Evolutionary conservation across 2,329 filamentous ascomycete species (phyloP).

Genomic region (Rhynchosporium secalis): DNA sequence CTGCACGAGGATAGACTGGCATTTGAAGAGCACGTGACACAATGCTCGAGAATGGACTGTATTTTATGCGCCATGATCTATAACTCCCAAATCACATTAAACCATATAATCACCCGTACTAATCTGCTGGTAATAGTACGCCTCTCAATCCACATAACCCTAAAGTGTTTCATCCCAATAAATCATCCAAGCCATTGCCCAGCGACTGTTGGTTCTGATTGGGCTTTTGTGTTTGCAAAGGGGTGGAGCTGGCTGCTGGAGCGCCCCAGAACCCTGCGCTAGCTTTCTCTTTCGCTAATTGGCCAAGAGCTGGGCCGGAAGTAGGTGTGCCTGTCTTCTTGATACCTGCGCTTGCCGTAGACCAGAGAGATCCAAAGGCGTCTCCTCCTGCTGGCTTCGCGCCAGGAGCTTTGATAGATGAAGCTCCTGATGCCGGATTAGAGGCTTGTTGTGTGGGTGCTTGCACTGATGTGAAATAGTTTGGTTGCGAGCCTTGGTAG

Average conservation of each 20-base stretch:
- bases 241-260: conserved; percentile 40
- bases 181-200: conserved; percentile 45
- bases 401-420: conserved; percentile 47
- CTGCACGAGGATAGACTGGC: background rate
- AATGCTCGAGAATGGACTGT: background rate
- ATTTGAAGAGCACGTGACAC: background rate
- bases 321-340: conserved; percentile 68
- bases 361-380: conserved; percentile 87
- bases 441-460: conserved; percentile 41
- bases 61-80: conserved; percentile 32
- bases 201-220: conserved; percentile 38
- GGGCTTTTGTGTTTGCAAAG: conserved; percentile 27
- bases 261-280: conserved; percentile 92
- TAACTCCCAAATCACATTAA: conserved; percentile 15
- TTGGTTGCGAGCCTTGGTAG: conserved; percentile 79
- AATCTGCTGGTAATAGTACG: background rate
- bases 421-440: conserved; percentile 34
- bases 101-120: background rate
- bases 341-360: conserved; percentile 64
- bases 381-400: conserved; percentile 68
- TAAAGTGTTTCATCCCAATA: conserved; percentile 43
- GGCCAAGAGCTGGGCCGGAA: conserved; percentile 79
- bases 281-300: conserved; percentile 97
- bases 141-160: background rate
- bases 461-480: conserved; percentile 90